A percentile compares a stretch with the other conserved stretches of the same genome.
phyloP scores from a whole-genome alignment of 306 rosid species.

The Cicer bijugum region DNA sequence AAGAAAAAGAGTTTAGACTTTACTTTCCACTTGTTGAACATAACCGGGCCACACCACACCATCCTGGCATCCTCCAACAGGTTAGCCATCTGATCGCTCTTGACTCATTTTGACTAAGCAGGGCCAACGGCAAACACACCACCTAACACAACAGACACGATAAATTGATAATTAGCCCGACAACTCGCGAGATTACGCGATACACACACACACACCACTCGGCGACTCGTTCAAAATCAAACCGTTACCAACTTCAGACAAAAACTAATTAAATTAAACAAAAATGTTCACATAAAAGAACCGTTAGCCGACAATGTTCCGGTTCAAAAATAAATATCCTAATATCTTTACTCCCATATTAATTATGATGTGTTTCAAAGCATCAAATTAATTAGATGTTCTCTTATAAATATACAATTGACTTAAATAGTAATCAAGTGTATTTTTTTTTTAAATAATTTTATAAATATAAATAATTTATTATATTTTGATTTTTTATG shows the following conservation, averaged over 20 bases:
- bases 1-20: not conserved
- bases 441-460: too few species aligned
- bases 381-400: too few species aligned
- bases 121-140: constrained; percentile 42
- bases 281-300: not conserved
- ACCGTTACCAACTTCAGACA: constrained; percentile 38
- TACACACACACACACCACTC: not conserved
- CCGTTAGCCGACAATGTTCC: constrained; percentile 34
- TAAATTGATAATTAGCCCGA: constrained; percentile 3
- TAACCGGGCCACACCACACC: not conserved
- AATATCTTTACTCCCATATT: too few species aligned
- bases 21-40: not conserved
- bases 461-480: too few species aligned
- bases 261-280: not conserved
- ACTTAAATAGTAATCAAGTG: too few species aligned
- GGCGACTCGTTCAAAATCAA: constrained; percentile 9
- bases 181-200: constrained; percentile 27
- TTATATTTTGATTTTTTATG: too few species aligned
- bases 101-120: constrained; percentile 10
- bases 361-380: too few species aligned
- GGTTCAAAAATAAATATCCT: not conserved
- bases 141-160: constrained; percentile 10
- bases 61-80: not conserved
- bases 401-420: too few species aligned
- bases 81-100: not conserved